Evolutionary conservation across 345 rosid species (phyloP).

Genomic region (Bruguiera parviflora): DNA sequence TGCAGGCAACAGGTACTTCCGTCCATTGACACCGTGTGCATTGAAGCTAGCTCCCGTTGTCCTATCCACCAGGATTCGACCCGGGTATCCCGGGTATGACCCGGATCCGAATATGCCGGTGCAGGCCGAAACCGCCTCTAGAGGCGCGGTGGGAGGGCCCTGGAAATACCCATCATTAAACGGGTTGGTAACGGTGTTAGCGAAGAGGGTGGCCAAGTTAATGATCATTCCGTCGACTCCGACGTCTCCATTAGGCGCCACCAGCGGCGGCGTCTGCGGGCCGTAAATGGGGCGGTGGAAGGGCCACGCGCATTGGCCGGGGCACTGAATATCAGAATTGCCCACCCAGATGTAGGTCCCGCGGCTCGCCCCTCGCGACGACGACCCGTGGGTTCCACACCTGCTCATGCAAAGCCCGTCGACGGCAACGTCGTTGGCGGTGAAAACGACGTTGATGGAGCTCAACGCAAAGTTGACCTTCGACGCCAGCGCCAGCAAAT

Average conservation of each 20-base stretch:
- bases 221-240: conserved; percentile 94
- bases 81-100: conserved; percentile 79
- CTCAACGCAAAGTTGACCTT: conserved; percentile 31
- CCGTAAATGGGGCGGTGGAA: conserved; percentile 93
- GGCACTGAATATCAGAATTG: conserved; percentile 78
- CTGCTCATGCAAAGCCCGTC: conserved; percentile 75
- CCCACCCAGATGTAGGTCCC: conserved; percentile 84
- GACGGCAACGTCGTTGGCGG: conserved; percentile 72
- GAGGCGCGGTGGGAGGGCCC: conserved; percentile 65
- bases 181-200: conserved; percentile 76
- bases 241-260: conserved; percentile 86
- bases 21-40: conserved; percentile 55
- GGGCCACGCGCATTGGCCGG: conserved; percentile 98
- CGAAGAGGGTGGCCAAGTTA: conserved; percentile 74
- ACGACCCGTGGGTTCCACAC: conserved; percentile 74
- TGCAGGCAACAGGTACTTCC: conserved; percentile 81
- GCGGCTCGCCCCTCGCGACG: conserved; percentile 23
- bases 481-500: conserved; percentile 53
- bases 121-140: conserved; percentile 76
- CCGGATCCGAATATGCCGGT: conserved; percentile 80
- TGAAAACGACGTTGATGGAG: conserved; percentile 63
- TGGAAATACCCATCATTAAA: conserved; percentile 64
- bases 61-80: conserved; percentile 59
- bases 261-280: conserved; percentile 75
- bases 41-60: conserved; percentile 74